A percentile compares a stretch with the other conserved stretches of the same genome.
phyloP scores from a whole-genome alignment of 1,284 basidiomycete species.

The Megacollybia platyphylla region DNA sequence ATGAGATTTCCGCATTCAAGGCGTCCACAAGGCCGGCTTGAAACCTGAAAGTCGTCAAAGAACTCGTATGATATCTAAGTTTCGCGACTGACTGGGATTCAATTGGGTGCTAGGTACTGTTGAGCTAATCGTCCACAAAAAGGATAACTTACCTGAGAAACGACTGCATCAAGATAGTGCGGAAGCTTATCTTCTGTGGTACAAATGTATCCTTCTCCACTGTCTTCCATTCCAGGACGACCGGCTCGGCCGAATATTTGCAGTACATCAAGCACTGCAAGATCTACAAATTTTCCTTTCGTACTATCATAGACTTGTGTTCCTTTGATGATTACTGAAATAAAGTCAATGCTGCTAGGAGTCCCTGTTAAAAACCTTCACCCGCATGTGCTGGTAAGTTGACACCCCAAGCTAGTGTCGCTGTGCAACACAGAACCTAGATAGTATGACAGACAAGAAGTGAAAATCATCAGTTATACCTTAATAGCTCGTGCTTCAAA shows the following conservation, averaged over 20 bases:
- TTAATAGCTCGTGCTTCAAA: constrained; percentile 90
- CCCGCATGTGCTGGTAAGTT: constrained; percentile 97
- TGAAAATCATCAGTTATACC: constrained; percentile 27
- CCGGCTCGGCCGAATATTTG: constrained; percentile 98
- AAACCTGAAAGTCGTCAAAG: constrained; percentile 43
- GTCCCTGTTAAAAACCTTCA: constrained; percentile 16
- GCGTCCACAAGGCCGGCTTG: constrained; percentile 81
- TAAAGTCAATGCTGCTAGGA: neutral
- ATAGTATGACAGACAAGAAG: neutral
- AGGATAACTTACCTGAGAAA: constrained; percentile 52
- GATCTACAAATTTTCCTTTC: constrained; percentile 83
- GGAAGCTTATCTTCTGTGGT: constrained; percentile 88
- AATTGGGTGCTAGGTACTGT: constrained; percentile 63
- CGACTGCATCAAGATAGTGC: constrained; percentile 87
- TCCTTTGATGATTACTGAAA: constrained; percentile 88
- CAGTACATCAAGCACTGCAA: constrained; percentile 92
- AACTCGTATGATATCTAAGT: neutral
- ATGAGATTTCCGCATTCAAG: constrained; percentile 90
- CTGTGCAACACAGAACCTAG: constrained; percentile 96
- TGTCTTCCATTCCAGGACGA: constrained; percentile 89
- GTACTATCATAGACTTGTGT: constrained; percentile 92
- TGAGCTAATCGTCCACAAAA: constrained; percentile 6
- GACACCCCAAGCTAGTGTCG: constrained; percentile 98
- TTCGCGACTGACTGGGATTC: constrained; percentile 72
- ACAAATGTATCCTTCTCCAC: constrained; percentile 95